Evolutionary conservation across 2,329 filamentous ascomycete species (phyloP), one percentile per base, ranked within the genome.

Genomic region (Chaetomium olivaceum): DNA sequence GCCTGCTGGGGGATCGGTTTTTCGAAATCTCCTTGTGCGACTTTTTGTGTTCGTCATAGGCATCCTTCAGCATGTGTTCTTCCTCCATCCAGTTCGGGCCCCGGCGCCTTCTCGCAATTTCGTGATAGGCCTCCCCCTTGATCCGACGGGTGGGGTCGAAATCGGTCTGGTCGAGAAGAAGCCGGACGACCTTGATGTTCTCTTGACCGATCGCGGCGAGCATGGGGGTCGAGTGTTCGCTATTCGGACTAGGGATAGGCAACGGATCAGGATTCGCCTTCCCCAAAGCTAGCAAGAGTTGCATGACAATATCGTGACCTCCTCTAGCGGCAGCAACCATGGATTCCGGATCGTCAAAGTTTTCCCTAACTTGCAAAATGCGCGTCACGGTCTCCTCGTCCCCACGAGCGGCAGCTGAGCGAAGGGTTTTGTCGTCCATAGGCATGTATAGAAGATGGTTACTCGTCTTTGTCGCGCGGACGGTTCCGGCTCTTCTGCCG

Each of bases 61-160:
- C 87, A 48, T 88, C 84, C 75, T 93, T 93, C 58, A 99, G 78
- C 63, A 96, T 81, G 52, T 92, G 86, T 69, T 91, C 89, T 76
- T 99, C 95, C 68, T 94, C 89, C 75, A 94, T 89, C 92, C 93
- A 97, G 67, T 92, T 90, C 8, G 93, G 91, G 0, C 95, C 94
- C 70, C 89, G 88, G 50, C 92, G 88, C 57, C 92, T 88, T 71
- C 90, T 87, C 1, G 95, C 92, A 67, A 98, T 88, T 69, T 99
- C 93, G 73, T 88, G 91, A 76, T 98, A 99, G 0, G 91, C 89
- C 72, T 91, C 87, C 25, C 91, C 91, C 71, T 89, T 88, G 71
- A 88, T 89, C 29, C 89, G 85, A 64, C 90, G 87, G 0, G 91
- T 92, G 0, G 95, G 93, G 72, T 99, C 89, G 75, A 98, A 97